Conservation (phyloP, 257 asterid species). For the Oldenlandia corymbosa region DNA sequence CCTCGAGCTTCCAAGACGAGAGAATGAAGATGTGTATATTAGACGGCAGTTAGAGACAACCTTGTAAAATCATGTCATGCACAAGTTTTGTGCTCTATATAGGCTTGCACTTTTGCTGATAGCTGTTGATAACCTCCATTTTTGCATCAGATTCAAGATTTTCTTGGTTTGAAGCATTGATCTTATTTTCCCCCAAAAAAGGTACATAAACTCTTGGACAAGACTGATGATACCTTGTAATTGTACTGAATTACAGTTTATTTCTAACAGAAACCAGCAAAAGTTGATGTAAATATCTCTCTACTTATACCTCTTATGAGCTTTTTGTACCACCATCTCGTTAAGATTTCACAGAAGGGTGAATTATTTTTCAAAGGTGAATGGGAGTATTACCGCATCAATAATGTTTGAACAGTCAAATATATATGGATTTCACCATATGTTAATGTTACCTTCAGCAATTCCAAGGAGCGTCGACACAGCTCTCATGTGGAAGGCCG, state of each 20-base stretch:
- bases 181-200: background rate
- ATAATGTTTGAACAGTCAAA: too few species aligned
- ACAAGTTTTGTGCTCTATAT: background rate
- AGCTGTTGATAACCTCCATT: slow-evolving; percentile 1
- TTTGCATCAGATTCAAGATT: background rate
- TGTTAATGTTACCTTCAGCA: too few species aligned
- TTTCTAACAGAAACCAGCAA: too few species aligned
- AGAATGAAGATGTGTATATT: background rate
- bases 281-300: background rate
- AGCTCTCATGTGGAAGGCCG: too few species aligned
- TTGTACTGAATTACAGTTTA: background rate
- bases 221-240: background rate
- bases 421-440: too few species aligned
- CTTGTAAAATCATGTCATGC: background rate
- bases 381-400: too few species aligned
- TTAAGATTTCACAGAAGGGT: too few species aligned
- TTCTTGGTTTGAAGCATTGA: background rate
- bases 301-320: background rate
- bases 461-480: too few species aligned
- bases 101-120: background rate
- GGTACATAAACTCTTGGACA: background rate
- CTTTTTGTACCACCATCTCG: too few species aligned
- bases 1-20: background rate
- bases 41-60: background rate
- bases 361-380: too few species aligned